phyloP scores from a whole-genome alignment of 2,329 filamentous ascomycete genomes.

The Penicillium palitans region DNA sequence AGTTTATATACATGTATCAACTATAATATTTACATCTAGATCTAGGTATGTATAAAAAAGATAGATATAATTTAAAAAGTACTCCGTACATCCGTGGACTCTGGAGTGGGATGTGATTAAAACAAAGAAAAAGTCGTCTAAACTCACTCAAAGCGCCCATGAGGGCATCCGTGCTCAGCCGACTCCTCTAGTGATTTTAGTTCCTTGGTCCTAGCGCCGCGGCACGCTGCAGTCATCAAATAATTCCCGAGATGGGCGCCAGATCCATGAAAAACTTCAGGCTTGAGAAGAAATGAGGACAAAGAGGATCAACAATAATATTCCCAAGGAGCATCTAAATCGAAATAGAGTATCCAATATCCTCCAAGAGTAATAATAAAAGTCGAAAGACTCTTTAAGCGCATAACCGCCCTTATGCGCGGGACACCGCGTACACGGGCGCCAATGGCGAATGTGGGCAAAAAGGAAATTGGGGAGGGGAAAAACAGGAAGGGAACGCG shows the following conservation, averaged over 20 bases:
- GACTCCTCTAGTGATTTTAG: slow-evolving; percentile 5
- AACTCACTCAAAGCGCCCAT: slow-evolving; percentile 7
- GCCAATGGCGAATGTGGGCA: slow-evolving; percentile 8
- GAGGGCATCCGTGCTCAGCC: slow-evolving; percentile 11
- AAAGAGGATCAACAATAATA: neutral
- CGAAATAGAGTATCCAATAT: neutral
- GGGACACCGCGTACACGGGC: slow-evolving; percentile 7
- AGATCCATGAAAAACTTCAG: neutral
- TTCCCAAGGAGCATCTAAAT: neutral
- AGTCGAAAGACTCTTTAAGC: neutral
- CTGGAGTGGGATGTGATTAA: neutral
- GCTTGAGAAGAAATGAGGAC: neutral
- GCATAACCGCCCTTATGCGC: slow-evolving; percentile 13
- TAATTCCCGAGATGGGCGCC: slow-evolving; percentile 12
- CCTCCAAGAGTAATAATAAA: neutral
- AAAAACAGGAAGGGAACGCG: slow-evolving; percentile 2
- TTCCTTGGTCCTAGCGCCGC: slow-evolving; percentile 13
- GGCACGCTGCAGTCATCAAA: slow-evolving; percentile 17
- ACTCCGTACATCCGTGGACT: too few species aligned
- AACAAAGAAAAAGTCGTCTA: slow-evolving; percentile 7
- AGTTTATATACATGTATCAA: neutral
- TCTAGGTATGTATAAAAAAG: too few species aligned
- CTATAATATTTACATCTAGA: too few species aligned
- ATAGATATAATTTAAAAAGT: too few species aligned
- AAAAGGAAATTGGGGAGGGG: slow-evolving; percentile 1